These are phyloP conservation scores for Corylus avellana DNA, from an alignment of 306 rosid genomes.

Conservation along the genomic window DNA sequence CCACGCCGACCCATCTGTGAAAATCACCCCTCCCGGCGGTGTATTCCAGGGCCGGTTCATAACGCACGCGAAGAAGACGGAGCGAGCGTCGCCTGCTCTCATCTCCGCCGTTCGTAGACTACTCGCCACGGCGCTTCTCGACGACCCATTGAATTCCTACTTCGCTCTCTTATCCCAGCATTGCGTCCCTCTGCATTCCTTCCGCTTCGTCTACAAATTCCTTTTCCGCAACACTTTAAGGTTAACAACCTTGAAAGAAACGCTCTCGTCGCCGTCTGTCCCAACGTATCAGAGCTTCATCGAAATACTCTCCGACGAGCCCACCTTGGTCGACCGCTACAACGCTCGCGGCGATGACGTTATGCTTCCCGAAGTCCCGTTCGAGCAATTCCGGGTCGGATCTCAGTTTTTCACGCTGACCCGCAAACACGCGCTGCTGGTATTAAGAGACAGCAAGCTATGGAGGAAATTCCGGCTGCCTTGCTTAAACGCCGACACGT, in stretches of 20 bases:
- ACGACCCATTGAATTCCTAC: slow-evolving; percentile 55
- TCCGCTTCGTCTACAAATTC: slow-evolving; percentile 40
- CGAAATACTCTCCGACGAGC: slow-evolving; percentile 57
- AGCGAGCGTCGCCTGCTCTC: slow-evolving; percentile 52
- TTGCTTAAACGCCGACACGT: slow-evolving; percentile 43
- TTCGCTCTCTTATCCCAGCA: slow-evolving; percentile 58
- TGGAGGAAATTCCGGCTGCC: slow-evolving; percentile 66
- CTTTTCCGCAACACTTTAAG: slow-evolving; percentile 22
- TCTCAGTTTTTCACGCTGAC: slow-evolving; percentile 57
- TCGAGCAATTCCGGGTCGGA: slow-evolving; percentile 52
- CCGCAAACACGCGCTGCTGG: slow-evolving; percentile 44
- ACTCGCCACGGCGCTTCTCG: slow-evolving; percentile 46
- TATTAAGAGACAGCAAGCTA: slow-evolving; percentile 39
- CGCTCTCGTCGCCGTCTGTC: background rate
- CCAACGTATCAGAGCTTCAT: slow-evolving; percentile 36
- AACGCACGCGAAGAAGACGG: slow-evolving; percentile 39
- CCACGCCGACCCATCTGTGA: slow-evolving; percentile 58
- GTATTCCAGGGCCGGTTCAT: slow-evolving; percentile 52
- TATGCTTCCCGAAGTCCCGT: slow-evolving; percentile 63
- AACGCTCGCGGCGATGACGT: slow-evolving; percentile 44
- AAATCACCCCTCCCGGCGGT: slow-evolving; percentile 45
- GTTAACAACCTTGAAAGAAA: background rate
- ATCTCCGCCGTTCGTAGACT: slow-evolving; percentile 65
- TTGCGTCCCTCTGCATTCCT: slow-evolving; percentile 60
- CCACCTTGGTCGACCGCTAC: slow-evolving; percentile 48